These are phyloP conservation scores for Globisporangium parvum DNA, from an alignment of 352 stramenopile species.

Conservation along the genomic window DNA sequence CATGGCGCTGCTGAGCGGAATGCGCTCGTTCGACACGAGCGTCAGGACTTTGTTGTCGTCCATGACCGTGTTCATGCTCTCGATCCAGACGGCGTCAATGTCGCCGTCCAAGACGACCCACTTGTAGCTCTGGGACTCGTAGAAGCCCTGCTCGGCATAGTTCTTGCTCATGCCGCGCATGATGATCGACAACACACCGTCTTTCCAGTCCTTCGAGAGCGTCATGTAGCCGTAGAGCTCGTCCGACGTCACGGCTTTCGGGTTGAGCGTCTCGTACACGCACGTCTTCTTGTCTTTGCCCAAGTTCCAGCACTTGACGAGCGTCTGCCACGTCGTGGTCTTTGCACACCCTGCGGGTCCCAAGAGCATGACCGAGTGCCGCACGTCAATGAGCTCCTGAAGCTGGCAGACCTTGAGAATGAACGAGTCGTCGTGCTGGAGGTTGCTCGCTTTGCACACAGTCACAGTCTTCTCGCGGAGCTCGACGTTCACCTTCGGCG, in stretches of 20 bases:
- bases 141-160: constrained; percentile 89
- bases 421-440: constrained; percentile 84
- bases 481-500: constrained; percentile 91
- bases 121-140: constrained; percentile 92
- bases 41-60: constrained; percentile 97
- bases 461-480: constrained; percentile 90
- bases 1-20: constrained; percentile 78
- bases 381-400: constrained; percentile 85
- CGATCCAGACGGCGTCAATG: constrained; percentile 88
- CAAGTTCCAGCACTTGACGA: constrained; percentile 85
- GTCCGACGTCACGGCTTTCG: constrained; percentile 85
- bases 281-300: constrained; percentile 87
- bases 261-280: constrained; percentile 87
- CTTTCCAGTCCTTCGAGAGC: constrained; percentile 88
- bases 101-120: constrained; percentile 86
- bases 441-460: constrained; percentile 86
- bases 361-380: constrained; percentile 85
- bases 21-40: constrained; percentile 86
- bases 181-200: constrained; percentile 86
- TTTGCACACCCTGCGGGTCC: constrained; percentile 79
- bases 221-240: constrained; percentile 94
- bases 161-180: constrained; percentile 90
- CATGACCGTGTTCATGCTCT: constrained; percentile 97
- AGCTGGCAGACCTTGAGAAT: constrained; percentile 86
- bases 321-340: constrained; percentile 80